Conservation (phyloP, 225 moss, liverwort and hornwort genomes). For the Thuidium tamariscinum region DNA sequence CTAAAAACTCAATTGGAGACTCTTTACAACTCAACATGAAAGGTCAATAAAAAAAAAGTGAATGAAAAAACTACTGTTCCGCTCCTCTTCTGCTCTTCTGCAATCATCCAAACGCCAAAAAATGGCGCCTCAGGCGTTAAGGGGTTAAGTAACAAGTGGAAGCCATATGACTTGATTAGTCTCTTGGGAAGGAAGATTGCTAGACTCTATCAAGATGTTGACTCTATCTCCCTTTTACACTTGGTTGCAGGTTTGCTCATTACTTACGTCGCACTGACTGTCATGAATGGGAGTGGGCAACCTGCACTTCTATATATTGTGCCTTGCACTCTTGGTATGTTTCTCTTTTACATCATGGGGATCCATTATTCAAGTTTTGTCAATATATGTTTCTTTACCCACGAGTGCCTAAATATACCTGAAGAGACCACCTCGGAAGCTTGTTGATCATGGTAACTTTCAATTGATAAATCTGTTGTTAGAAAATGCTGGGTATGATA, state of each 20-base stretch:
- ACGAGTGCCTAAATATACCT: background rate
- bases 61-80: too few species aligned
- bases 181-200: background rate
- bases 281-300: conserved; percentile 94
- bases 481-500: background rate
- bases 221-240: background rate
- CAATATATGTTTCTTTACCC: background rate
- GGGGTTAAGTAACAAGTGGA: background rate
- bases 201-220: background rate
- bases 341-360: background rate
- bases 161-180: background rate
- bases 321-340: conserved; percentile 82
- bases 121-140: too few species aligned
- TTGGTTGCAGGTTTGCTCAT: conserved; percentile 65
- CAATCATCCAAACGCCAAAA: too few species aligned
- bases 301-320: conserved; percentile 97
- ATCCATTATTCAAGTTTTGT: background rate
- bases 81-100: too few species aligned
- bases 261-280: conserved; percentile 81
- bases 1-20: too few species aligned
- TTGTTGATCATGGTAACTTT: background rate
- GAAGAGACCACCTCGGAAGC: background rate
- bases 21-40: too few species aligned
- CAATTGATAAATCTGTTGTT: background rate
- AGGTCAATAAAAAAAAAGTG: too few species aligned